Base-by-base conservation (phyloP, 345 rosid species). In the Passiflora organensis region DNA sequence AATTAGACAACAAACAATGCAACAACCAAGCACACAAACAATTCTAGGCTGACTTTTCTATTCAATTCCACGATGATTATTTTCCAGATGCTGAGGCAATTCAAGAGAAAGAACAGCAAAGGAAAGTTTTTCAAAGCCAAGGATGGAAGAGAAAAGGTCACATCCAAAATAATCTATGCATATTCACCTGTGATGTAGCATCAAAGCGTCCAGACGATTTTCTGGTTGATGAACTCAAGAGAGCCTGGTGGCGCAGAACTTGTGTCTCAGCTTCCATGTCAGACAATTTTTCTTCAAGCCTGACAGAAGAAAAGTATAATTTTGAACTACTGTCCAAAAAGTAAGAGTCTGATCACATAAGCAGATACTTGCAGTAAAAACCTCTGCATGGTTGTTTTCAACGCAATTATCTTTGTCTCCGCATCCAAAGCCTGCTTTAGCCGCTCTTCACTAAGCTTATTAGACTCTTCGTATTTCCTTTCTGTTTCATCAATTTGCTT, bases 301-400 rank as follows among this genome's bases (percentile, higher is more conserved):
- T 89, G 79, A 71, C 66, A 66, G 71, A 46, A 63, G 14, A 62
- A 10, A n/a, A n/a, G n/a, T n/a, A 10, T 22, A 17, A 62, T 2
- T 25, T 53, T 51, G 15, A 53, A 24, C 39, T 36, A 22, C 43
- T 43, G 43, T 51, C 24, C 43, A 44, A 36, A 41, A 8, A 41
- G 13, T 6, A 52, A 55, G 45, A 57, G 10, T 19, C 49, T 13
- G 54, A 32, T 1, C 13, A 44, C 13, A 56, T 15, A 51, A 24
- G 20, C 15, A 10, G 14, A 1, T 13, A 21, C 16, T 34, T 36
- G 23, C 4, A 19, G 34, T 41, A 15, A 21, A 48, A 54, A 94
- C 99, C 80, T 89, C 53, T 82, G 89, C 96, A 94, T 85, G 56
- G 80, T 76, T 45, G 82, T 85, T 76, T 94, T 89, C 79, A 94